Evolutionary conservation across 345 rosid genomes (phyloP), one percentile per base, ranked within the genome.

Genomic region (Rhizophora apiculata): DNA sequence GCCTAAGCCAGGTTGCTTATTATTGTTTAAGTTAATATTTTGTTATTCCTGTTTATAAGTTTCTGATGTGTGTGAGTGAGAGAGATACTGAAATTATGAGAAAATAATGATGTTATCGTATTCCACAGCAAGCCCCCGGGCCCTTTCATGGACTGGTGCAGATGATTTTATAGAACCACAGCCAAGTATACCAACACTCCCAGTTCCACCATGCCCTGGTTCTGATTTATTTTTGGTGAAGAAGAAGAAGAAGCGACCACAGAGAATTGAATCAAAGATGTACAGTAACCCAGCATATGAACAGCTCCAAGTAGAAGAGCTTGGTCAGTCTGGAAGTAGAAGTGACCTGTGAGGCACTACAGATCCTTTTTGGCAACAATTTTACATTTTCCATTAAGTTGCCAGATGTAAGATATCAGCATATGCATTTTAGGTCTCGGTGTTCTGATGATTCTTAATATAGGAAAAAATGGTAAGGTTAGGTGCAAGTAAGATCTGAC

Each of bases 61-160:
- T 2, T 37, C 10, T 37, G 49, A 18, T 13, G 18, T 11, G 15
- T 39, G 49, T 43, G 49, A 43, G 18, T 13, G 49, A 43, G 5
- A 3, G 49, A 43, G 49, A 13, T 39, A 39, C 18, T 43, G 49
- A 43, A 43, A 43, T 13, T 43, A 43, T 43, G 49, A 43, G 46
- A 39, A 9, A 39, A 10, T 39, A 2, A 39, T 39, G 46, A 39
- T 39, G 4, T 39, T 39, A 39, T 2, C 11, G 15, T 39, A 39
- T 10, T 39, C 46, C 46, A 70, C 83, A 87, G 87, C 79, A 69
- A 77, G 63, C 51, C 89, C 88, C 48, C 46, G 15, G 46, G 15
- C 15, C 15, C 59, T 86, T 39, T 43, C 83, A 62, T 82, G 82
- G 86, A 79, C 67, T 31, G 43, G 76, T 63, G 76, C 85, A 54